Conservation (phyloP, 2,329 filamentous ascomycete genomes). For the Zarea fungicola region DNA sequence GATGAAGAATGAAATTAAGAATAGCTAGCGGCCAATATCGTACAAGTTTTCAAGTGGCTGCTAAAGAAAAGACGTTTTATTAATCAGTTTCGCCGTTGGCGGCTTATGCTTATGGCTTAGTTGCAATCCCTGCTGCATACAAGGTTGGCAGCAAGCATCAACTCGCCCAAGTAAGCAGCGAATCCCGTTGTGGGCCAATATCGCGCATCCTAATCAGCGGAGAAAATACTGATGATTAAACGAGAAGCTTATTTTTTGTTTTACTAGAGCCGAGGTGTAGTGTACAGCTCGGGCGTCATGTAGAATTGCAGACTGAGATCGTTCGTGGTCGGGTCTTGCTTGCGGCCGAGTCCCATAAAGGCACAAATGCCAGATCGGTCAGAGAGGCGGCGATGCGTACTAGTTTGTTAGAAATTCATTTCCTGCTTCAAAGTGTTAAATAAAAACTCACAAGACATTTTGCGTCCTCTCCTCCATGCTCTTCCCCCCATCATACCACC, state of each 20-base stretch:
- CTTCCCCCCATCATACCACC: neutral
- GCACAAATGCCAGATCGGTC: neutral
- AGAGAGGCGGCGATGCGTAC: neutral
- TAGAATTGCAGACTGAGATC: neutral
- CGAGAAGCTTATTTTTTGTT: too few relatives aligned
- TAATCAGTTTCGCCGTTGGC: neutral
- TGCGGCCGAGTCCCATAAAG: neutral
- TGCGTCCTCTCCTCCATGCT: neutral
- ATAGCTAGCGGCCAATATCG: neutral
- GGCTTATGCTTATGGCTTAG: neutral
- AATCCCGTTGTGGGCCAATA: too few relatives aligned
- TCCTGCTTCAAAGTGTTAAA: neutral
- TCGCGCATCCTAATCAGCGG: too few relatives aligned
- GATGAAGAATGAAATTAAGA: neutral
- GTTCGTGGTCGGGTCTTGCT: neutral
- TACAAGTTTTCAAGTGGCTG: neutral
- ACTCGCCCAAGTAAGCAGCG: too few relatives aligned
- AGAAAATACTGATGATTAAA: too few relatives aligned
- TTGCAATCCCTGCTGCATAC: neutral
- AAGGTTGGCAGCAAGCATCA: too few relatives aligned
- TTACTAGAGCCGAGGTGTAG: neutral
- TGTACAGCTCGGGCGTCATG: neutral
- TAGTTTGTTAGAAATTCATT: neutral
- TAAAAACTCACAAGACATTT: neutral
- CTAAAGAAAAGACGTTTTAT: neutral